Percentiles rank a stretch among this genome's conserved stretches.
These are phyloP conservation scores for Xylaria sp. DNA, from an alignment of 2,329 filamentous ascomycete species.

Conservation along the genomic window DNA sequence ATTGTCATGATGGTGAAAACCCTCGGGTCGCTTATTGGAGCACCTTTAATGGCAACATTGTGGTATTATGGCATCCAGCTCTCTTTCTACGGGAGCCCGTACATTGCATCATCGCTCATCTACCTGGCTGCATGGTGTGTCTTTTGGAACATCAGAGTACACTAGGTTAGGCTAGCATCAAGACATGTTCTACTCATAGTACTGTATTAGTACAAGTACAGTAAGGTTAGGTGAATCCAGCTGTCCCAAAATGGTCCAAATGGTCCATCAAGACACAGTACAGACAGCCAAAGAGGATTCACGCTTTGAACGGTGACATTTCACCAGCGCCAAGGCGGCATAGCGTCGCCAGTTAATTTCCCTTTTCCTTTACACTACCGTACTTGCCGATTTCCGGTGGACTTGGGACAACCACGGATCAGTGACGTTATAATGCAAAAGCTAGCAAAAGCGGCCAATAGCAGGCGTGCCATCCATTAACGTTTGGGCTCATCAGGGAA, in stretches of 20 bases:
- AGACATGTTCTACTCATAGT: background rate
- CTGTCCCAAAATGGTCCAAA: background rate
- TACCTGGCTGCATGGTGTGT: slow-evolving; percentile 46
- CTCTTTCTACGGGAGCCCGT: slow-evolving; percentile 46
- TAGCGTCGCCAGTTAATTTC: too few species aligned
- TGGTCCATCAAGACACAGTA: background rate
- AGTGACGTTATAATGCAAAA: slow-evolving; percentile 23
- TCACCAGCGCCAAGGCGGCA: slow-evolving; percentile 2
- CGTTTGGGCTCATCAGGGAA: slow-evolving; percentile 8
- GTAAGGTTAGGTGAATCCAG: background rate
- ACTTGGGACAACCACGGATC: background rate
- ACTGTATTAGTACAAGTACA: too few species aligned
- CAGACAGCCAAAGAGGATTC: background rate
- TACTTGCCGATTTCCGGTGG: slow-evolving; percentile 12
- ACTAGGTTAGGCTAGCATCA: slow-evolving; percentile 2
- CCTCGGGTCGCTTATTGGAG: slow-evolving; percentile 53
- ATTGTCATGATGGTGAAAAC: slow-evolving; percentile 59
- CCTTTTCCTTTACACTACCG: background rate
- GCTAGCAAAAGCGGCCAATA: slow-evolving; percentile 15
- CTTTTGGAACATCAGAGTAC: slow-evolving; percentile 37
- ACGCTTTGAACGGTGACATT: slow-evolving; percentile 6
- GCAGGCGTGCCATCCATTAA: slow-evolving; percentile 7
- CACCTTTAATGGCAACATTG: slow-evolving; percentile 52
- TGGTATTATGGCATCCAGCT: slow-evolving; percentile 53
- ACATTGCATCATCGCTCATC: slow-evolving; percentile 47